Conservation (phyloP, 352 stramenopile genomes). For the Phytophthora pisi region DNA sequence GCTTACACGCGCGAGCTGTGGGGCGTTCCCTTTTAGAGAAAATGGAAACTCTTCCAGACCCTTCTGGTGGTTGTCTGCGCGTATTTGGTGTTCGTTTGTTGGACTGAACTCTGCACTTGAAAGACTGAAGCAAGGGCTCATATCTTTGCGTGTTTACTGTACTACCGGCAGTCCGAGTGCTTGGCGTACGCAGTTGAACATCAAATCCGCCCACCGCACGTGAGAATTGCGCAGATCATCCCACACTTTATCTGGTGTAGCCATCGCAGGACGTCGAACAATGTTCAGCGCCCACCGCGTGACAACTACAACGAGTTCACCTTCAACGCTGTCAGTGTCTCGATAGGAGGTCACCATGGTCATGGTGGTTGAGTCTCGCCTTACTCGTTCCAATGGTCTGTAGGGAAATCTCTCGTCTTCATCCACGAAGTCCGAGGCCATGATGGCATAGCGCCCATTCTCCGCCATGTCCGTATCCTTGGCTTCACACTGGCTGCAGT, state of each 20-base stretch:
- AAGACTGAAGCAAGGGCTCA: neutral
- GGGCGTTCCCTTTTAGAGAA: neutral
- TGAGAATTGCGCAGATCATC: conserved; percentile 33
- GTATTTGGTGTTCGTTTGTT: neutral
- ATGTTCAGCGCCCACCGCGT: conserved; percentile 34
- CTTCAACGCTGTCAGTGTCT: conserved; percentile 17
- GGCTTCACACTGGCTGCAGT: conserved; percentile 16
- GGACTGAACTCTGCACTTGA: neutral
- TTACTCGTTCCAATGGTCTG: conserved; percentile 45
- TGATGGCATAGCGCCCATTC: conserved; percentile 41
- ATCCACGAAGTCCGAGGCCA: conserved; percentile 55
- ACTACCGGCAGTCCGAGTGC: conserved; percentile 27
- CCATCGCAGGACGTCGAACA: conserved; percentile 23
- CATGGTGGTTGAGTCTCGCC: conserved; percentile 47
- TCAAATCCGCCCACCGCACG: conserved; percentile 33
- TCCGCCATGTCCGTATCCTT: conserved; percentile 14
- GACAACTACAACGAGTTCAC: conserved; percentile 38
- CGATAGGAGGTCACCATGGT: conserved; percentile 42
- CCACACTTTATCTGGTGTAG: conserved; percentile 14
- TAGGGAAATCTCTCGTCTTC: conserved; percentile 61
- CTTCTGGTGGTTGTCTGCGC: neutral
- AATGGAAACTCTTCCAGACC: neutral
- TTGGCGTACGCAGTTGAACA: conserved; percentile 41
- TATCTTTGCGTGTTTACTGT: conserved; percentile 5
- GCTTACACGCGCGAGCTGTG: neutral